A percentile compares a stretch with the other conserved stretches of the same genome.
These are phyloP conservation scores for Colletotrichum sublineola DNA, from an alignment of 2,329 filamentous ascomycete genomes.

Conservation along the genomic window DNA sequence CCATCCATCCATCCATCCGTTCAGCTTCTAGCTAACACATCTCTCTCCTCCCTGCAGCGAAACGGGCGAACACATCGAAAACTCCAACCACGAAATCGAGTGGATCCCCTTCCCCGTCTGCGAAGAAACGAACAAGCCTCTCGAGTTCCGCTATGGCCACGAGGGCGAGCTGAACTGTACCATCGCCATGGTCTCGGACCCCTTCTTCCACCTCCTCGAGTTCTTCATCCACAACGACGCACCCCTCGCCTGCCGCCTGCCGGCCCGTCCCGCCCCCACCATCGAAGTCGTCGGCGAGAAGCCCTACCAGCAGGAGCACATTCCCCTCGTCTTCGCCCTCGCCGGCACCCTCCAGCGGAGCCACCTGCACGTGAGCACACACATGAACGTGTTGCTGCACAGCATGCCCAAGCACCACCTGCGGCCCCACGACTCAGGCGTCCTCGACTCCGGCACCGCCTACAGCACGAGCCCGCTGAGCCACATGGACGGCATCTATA, in stretches of 20 bases:
- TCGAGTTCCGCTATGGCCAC: slow-evolving; percentile 88
- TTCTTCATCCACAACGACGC: slow-evolving; percentile 99
- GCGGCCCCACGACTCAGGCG: slow-evolving; percentile 77
- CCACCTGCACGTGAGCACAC: slow-evolving; percentile 91
- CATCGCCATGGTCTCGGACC: slow-evolving; percentile 80
- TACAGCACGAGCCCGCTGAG: slow-evolving; percentile 84
- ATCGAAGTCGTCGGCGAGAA: slow-evolving; percentile 68
- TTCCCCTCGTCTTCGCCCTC: slow-evolving; percentile 89
- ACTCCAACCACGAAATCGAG: slow-evolving; percentile 84
- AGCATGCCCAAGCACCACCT: slow-evolving; percentile 72
- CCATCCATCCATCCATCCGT: no score
- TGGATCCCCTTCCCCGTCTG: slow-evolving; percentile 93
- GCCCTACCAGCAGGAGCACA: slow-evolving; percentile 70
- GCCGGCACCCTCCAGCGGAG: slow-evolving; percentile 89
- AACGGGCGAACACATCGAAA: slow-evolving; percentile 89
- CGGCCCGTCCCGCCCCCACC: slow-evolving; percentile 76
- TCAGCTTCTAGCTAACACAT: background rate
- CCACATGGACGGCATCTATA: slow-evolving; percentile 65
- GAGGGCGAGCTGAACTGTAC: slow-evolving; percentile 88
- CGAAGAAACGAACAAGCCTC: slow-evolving; percentile 85
- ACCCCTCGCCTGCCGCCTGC: slow-evolving; percentile 90
- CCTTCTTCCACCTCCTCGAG: slow-evolving; percentile 90
- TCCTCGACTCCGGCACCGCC: slow-evolving; percentile 87
- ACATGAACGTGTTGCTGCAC: slow-evolving; percentile 90
- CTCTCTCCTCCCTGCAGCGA: slow-evolving; percentile 66